These are phyloP conservation scores for Phytophthora pisi DNA, from an alignment of 352 stramenopile genomes.

Conservation along the genomic window DNA sequence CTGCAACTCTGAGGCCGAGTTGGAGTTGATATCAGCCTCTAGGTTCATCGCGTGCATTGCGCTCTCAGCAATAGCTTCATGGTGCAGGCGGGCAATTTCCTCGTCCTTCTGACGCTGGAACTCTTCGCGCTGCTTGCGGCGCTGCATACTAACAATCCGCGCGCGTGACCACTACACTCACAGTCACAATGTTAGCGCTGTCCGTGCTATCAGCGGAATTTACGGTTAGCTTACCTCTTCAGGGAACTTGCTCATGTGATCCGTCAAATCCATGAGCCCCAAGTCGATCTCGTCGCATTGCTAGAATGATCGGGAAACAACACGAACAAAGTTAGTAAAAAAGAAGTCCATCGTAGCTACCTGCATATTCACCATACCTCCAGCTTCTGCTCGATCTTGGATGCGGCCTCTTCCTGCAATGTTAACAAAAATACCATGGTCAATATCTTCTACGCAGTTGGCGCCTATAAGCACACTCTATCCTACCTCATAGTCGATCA, in stretches of 20 bases:
- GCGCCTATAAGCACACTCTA: neutral
- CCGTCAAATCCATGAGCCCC: constrained; percentile 68
- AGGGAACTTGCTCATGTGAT: constrained; percentile 70
- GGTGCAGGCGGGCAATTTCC: constrained; percentile 69
- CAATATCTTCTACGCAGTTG: neutral
- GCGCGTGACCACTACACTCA: constrained; percentile 62
- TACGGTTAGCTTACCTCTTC: constrained; percentile 55
- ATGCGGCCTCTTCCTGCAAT: constrained; percentile 54
- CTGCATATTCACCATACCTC: constrained; percentile 43
- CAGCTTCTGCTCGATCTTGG: constrained; percentile 75
- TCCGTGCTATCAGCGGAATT: neutral
- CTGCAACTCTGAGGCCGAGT: constrained; percentile 52
- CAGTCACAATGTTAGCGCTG: neutral
- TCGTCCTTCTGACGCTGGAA: constrained; percentile 72
- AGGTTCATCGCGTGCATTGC: constrained; percentile 73
- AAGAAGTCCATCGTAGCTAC: too few species aligned
- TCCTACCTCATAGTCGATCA: constrained; percentile 72
- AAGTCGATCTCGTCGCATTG: constrained; percentile 88
- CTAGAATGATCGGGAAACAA: constrained; percentile 29
- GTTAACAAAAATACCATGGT: constrained; percentile 1
- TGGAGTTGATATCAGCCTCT: constrained; percentile 68
- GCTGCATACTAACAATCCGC: constrained; percentile 53
- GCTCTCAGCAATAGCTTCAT: constrained; percentile 75
- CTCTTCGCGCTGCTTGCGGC: constrained; percentile 62
- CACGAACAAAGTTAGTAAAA: constrained; percentile 8